Evolutionary conservation across 2,329 filamentous ascomycete genomes (phyloP), one percentile per base, ranked within the genome.

Genomic region (Corinectria fuckeliana): DNA sequence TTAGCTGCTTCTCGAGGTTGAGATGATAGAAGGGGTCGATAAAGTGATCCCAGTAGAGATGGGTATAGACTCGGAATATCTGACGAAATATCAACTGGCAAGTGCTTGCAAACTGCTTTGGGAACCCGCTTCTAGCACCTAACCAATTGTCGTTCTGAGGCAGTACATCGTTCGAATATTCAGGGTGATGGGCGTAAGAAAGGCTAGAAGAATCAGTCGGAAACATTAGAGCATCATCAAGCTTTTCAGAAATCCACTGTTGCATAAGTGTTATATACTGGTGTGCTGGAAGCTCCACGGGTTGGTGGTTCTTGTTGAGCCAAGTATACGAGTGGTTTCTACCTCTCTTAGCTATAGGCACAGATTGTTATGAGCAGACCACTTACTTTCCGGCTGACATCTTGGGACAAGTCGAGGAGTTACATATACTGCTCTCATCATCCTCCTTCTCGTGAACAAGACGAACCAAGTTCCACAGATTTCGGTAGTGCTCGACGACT

Each of bases 1-100:
- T 93, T 60, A 93, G 83, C 68, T 91, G 89, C 74, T 92, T 90
- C 74, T 90, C 88, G 8, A 90, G 80, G 78, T 90, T 91, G 64
- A 93, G 83, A 75, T 93, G 88, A 78, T 92, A 93, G 77, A 92
- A 92, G 7, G 90, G 90, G 64, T 92, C 89, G 63, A 88, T 80
- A 76, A 91, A 98, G 77, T 98, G 94, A 53, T 92, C 91, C 85
- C 96, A 97, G 82, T 98, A 98, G 60, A 98, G 87, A 78, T 98
- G 94, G 44, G 94, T 89, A 73, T 98, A 98, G 69, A 97, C 93
- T 59, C 94, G 91, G 82, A 98, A 97, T 89, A 98, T 97, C 78
- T 97, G 94, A 69, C 93, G 90, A 80, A 97, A 93, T 70, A 97
- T 94, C 62, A 89, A 88, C 81, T 95, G 92, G 81, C 93, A 94